phyloP scores from a whole-genome alignment of 2,329 filamentous ascomycete genomes.

The Tolypocladium tropicale region DNA sequence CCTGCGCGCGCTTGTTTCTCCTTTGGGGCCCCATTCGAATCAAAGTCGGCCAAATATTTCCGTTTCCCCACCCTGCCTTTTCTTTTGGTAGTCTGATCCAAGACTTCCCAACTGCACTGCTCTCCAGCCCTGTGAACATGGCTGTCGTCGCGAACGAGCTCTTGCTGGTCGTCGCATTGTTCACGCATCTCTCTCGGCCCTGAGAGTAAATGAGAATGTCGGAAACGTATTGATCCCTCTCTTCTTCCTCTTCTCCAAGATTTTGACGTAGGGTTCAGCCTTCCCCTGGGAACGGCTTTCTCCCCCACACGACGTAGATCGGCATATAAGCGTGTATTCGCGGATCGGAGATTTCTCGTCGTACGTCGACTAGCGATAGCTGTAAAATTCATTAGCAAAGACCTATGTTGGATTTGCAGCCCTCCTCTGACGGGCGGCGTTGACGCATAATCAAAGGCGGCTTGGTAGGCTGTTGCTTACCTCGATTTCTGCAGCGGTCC shows the following conservation, averaged over 20 bases:
- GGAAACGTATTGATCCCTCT: no score
- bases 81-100: not conserved
- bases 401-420: not conserved
- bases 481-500: slow-evolving; percentile 37
- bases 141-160: no score
- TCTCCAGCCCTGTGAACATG: no score
- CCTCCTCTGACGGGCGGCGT: no score
- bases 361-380: slow-evolving; percentile 38
- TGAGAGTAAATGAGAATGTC: not conserved
- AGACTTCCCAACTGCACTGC: not conserved
- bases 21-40: no score
- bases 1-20: no score
- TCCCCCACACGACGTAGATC: slow-evolving; percentile 39
- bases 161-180: no score
- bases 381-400: slow-evolving; percentile 10
- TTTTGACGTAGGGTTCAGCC: not conserved
- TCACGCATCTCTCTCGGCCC: not conserved
- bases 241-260: not conserved
- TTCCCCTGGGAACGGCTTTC: slow-evolving; percentile 34
- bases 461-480: slow-evolving; percentile 16
- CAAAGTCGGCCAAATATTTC: not conserved
- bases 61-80: no score
- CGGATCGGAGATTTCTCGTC: slow-evolving; percentile 34
- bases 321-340: slow-evolving; percentile 38
- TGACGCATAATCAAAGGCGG: not conserved